Evolutionary conservation across 768 basidiomycete species (phyloP), one percentile per base, ranked within the genome.

Genomic region (Collybia sp.): DNA sequence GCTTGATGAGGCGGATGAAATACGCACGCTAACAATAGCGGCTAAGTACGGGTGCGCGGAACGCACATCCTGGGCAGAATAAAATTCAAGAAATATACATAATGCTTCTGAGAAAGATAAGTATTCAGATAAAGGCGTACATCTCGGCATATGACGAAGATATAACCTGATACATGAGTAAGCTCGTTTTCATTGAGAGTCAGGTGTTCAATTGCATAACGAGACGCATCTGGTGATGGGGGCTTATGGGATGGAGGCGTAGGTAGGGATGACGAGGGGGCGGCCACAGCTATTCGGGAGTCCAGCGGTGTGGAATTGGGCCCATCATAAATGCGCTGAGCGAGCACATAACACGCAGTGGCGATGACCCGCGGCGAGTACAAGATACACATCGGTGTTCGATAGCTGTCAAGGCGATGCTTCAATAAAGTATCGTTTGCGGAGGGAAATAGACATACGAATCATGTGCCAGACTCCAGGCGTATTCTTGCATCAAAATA

Each of bases 381-480:
- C 46, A 90, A 64, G 37, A 91, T 57, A 59, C 88, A 91, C 16
- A 91, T 64, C 3, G 88, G 87, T 2, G 85, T 91, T 52, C 91
- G 77, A 63, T 83, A 88, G 43, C 90, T 91, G 57, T 36, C 17
- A 19, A 38, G 48, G 25, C 8, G 42, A 36, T 47, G 49, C 44
- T 15, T 51, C n/a, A 43, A 25, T 42, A 48, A 40, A 50, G 30
- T 33, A 32, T n/a, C 39, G 35, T 40, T 42, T 11, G 34, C 44
- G 45, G 43, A 51, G 16, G 13, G 41, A 46, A 42, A 41, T 12
- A 35, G 31, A 76, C 73, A 64, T 48, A 92, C 90, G 90, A 89
- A 69, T 93, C 90, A 64, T 90, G 87, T 12, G 88, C 85, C 42
- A 93, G 71, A 50, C 86, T 88, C 91, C 89, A 93, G 11, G 88